Evolutionary conservation across 2,329 filamentous ascomycete species (phyloP), one percentile per base, ranked within the genome.

Genomic region (Nannizziopsis barbatae): DNA sequence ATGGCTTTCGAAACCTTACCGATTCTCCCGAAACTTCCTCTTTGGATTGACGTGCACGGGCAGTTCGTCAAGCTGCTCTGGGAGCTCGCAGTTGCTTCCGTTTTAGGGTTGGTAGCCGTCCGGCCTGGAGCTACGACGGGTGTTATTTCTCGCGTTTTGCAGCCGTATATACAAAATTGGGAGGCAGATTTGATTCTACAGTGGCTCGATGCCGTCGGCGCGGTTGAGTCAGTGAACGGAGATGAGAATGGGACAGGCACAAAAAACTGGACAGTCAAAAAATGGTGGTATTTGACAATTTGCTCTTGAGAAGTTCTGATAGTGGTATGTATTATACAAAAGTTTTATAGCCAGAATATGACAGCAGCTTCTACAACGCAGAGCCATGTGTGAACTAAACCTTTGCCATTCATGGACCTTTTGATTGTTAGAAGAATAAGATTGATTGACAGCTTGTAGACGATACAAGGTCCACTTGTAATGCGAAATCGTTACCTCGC

Each of bases 1-100:
- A 27, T 45, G 15, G 31, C 6, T 12, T 20, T 46, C 14, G 31
- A 43, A 41, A 48, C 7, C 20, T 38, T 31, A 31, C 36, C 20
- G 37, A 38, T 40, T 36, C 55, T 61, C 0, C 57, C 56, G 9
- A 65, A 60, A 33, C 65, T 71, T 17, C 72, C 72, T 0, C 46
- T 73, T 11, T 75, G 72, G 72, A 62, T 68, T 46, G 71, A 74
- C 53, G 70, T 75, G 43, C 68, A 74, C 47, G 66, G 64, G 0
- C 57, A 63, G 11, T 53, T 68, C 10, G 57, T 65, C 3, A 52
- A 56, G 10, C 40, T 56, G 5, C 54, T 66, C 15, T 75, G 72
- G 72, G 63, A 70, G 9, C 58, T 65, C 43, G 63, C 65, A 9
- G 50, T 71, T 10, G 64, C 62, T 1, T 64, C 67, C 3, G 62